These are phyloP conservation scores for Claviceps arundinis DNA, from an alignment of 2,329 filamentous ascomycete species.

Conservation along the genomic window DNA sequence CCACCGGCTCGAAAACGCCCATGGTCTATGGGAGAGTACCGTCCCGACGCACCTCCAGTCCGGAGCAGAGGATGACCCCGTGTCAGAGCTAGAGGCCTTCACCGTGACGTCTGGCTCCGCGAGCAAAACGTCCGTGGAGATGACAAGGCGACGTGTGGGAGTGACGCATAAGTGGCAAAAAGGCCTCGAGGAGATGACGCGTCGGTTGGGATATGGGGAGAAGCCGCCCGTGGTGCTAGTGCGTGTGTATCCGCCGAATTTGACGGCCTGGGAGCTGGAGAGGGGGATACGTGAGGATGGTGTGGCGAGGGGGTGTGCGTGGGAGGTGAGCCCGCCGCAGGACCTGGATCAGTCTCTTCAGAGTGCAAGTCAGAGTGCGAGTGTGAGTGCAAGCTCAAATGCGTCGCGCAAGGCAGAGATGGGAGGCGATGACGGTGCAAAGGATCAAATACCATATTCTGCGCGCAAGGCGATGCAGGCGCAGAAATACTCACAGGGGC, in stretches of 20 bases:
- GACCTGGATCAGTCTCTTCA: slow-evolving; percentile 2
- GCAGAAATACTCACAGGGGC: slow-evolving; percentile 10
- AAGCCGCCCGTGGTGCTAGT: slow-evolving; percentile 18
- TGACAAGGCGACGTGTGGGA: slow-evolving; percentile 10
- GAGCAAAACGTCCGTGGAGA: background rate
- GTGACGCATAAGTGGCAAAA: slow-evolving; percentile 14
- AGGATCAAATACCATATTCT: background rate
- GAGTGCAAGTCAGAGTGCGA: background rate
- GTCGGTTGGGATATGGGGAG: slow-evolving; percentile 11
- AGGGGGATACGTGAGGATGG: slow-evolving; percentile 29
- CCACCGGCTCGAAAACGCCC: slow-evolving; percentile 16
- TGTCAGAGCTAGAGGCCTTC: slow-evolving; percentile 14
- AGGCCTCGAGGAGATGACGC: slow-evolving; percentile 12
- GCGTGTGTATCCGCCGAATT: slow-evolving; percentile 14
- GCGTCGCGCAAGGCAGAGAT: background rate
- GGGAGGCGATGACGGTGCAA: background rate
- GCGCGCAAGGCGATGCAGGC: slow-evolving; percentile 8
- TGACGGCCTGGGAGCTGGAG: slow-evolving; percentile 22
- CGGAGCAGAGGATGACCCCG: slow-evolving; percentile 6
- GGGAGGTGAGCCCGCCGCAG: slow-evolving; percentile 12
- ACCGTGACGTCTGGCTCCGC: slow-evolving; percentile 17
- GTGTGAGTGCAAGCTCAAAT: background rate
- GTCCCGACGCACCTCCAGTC: slow-evolving; percentile 15
- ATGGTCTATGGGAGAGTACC: slow-evolving; percentile 18
- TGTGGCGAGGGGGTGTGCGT: slow-evolving; percentile 16